These are phyloP conservation scores for Capillidium rhysosporum DNA, from an alignment of 371 early-diverging fungal genomes.

Conservation along the genomic window DNA sequence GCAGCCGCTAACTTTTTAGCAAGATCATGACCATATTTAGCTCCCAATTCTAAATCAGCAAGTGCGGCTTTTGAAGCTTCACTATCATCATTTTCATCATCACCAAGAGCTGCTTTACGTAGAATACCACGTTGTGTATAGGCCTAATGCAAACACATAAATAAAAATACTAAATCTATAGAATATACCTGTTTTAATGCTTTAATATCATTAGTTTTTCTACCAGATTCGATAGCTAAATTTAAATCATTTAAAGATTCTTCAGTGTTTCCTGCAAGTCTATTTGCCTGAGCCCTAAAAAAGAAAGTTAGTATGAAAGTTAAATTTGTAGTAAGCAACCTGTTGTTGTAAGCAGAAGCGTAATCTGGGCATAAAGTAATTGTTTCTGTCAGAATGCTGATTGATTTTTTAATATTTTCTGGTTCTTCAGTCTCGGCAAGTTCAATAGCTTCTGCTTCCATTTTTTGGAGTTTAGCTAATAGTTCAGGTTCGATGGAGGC, in stretches of 20 bases:
- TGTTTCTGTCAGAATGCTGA: constrained; percentile 17
- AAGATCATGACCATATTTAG: constrained; percentile 58
- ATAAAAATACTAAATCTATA: background rate
- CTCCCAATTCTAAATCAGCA: constrained; percentile 56
- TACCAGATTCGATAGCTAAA: constrained; percentile 29
- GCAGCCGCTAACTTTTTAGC: constrained; percentile 51
- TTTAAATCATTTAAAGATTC: constrained; percentile 46
- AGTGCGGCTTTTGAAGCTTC: constrained; percentile 46
- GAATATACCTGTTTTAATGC: constrained; percentile 38
- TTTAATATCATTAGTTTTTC: constrained; percentile 31
- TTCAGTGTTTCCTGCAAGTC: constrained; percentile 30
- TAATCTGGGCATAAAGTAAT: constrained; percentile 36
- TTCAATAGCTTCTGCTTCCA: constrained; percentile 14
- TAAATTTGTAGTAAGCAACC: constrained; percentile 17
- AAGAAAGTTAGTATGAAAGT: background rate
- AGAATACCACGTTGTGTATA: constrained; percentile 73
- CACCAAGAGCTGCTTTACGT: constrained; percentile 16
- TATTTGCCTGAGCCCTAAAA: constrained; percentile 49
- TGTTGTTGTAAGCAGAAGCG: constrained; percentile 70
- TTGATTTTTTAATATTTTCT: constrained; percentile 12
- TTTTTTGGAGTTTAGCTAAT: constrained; percentile 10
- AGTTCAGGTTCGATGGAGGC: constrained; percentile 7
- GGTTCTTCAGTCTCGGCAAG: constrained; percentile 11
- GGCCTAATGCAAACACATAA: constrained; percentile 22
- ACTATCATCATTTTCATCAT: background rate